A percentile compares a stretch with the other conserved stretches of the same genome.
These are phyloP conservation scores for Solanum hybrid DNA, from an alignment of 305 asterid genomes.

Conservation along the genomic window DNA sequence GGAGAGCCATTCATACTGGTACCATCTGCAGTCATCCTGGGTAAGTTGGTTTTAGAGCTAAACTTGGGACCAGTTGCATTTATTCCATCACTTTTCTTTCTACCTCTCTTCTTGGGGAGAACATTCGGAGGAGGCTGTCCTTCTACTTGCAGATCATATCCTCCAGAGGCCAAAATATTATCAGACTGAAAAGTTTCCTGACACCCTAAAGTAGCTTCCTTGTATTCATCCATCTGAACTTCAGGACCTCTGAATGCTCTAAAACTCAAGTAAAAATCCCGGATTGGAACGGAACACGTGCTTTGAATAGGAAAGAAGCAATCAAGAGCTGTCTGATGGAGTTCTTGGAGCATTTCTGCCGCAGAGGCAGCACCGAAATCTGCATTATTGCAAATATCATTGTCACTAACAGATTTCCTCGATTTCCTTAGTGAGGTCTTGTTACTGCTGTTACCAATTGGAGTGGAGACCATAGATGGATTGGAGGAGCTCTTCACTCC, in stretches of 20 bases:
- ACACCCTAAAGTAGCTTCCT: slow-evolving; percentile 15
- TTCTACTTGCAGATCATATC: neutral
- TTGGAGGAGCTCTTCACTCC: slow-evolving; percentile 5
- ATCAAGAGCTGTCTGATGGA: slow-evolving; percentile 34
- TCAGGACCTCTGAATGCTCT: slow-evolving; percentile 38
- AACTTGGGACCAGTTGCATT: neutral
- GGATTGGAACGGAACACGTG: slow-evolving; percentile 36
- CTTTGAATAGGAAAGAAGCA: slow-evolving; percentile 23
- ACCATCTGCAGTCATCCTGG: neutral
- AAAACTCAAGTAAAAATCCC: slow-evolving; percentile 39
- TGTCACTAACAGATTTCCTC: slow-evolving; percentile 20
- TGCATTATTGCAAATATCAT: slow-evolving; percentile 13
- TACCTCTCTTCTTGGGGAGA: slow-evolving; percentile 14
- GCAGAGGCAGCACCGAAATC: slow-evolving; percentile 32
- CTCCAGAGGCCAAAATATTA: neutral
- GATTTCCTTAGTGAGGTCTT: slow-evolving; percentile 13
- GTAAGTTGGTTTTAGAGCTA: neutral
- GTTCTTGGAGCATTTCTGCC: slow-evolving; percentile 44
- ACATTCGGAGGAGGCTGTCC: slow-evolving; percentile 1
- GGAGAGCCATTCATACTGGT: neutral
- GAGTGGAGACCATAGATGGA: neutral
- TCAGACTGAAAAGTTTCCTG: neutral
- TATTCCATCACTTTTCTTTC: slow-evolving; percentile 18
- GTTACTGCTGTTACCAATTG: slow-evolving; percentile 4
- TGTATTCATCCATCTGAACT: slow-evolving; percentile 2